phyloP scores from a whole-genome alignment of 106 monocot genomes.

The Cymbidium sinense region DNA sequence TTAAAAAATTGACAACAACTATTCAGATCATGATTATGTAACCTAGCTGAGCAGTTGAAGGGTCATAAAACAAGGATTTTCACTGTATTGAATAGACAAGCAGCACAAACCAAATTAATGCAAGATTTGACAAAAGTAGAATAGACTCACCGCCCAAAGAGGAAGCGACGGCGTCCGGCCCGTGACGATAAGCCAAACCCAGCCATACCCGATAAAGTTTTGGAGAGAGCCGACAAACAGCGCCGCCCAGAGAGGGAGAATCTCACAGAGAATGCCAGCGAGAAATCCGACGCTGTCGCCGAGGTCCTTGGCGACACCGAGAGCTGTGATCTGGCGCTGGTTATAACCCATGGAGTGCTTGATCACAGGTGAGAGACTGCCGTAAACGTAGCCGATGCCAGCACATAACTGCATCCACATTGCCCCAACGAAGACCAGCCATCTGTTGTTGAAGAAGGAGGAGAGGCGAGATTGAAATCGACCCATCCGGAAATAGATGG shows the following conservation, averaged over 20 bases:
- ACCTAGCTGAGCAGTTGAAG: too few species aligned
- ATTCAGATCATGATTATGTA: too few species aligned
- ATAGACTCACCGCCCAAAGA: slow-evolving; percentile 74
- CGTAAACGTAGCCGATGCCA: slow-evolving; percentile 72
- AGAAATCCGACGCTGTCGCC: slow-evolving; percentile 82
- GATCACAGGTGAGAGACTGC: slow-evolving; percentile 77
- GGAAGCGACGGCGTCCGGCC: slow-evolving; percentile 35
- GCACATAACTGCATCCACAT: slow-evolving; percentile 77
- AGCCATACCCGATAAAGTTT: slow-evolving; percentile 78
- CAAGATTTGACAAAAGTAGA: background rate
- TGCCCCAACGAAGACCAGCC: slow-evolving; percentile 84
- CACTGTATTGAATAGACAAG: background rate
- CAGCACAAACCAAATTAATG: background rate
- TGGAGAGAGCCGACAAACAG: slow-evolving; percentile 61
- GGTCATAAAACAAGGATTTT: too few species aligned
- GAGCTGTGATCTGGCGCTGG: slow-evolving; percentile 64
- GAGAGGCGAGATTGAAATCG: slow-evolving; percentile 1
- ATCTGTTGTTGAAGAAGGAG: slow-evolving; percentile 51
- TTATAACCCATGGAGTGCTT: slow-evolving; percentile 72
- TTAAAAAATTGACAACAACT: too few species aligned
- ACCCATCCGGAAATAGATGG: background rate
- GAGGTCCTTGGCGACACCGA: too few species aligned
- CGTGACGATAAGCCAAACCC: slow-evolving; percentile 70
- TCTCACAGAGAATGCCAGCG: slow-evolving; percentile 57
- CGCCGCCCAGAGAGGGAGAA: slow-evolving; percentile 66